Evolutionary conservation across 768 basidiomycete species (phyloP).

Genomic region (Chalciporus sphaerocephalus): DNA sequence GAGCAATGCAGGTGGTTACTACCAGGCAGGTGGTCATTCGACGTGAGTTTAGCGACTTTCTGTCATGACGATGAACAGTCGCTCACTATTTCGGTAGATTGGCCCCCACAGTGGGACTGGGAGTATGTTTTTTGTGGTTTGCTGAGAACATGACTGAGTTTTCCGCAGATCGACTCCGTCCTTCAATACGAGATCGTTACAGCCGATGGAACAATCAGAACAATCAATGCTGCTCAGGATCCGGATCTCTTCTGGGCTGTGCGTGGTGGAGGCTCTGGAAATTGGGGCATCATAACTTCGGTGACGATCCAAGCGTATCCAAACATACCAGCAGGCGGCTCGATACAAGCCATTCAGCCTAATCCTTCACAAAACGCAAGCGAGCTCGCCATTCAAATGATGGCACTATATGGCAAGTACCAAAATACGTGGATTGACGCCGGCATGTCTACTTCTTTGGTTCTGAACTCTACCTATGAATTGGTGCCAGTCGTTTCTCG

Average conservation of each 20-base stretch:
- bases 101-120: background rate
- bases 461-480: background rate
- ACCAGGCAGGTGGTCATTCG: background rate
- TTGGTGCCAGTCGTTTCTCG: background rate
- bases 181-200: slow-evolving; percentile 40
- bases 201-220: slow-evolving; percentile 35
- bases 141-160: background rate
- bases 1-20: background rate
- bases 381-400: background rate
- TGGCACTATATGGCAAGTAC: slow-evolving; percentile 4
- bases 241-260: slow-evolving; percentile 51
- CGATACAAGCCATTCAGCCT: background rate
- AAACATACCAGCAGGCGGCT: background rate
- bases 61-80: no score
- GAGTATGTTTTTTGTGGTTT: background rate
- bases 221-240: slow-evolving; percentile 38
- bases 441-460: background rate
- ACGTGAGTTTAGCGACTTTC: background rate
- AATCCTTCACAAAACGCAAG: slow-evolving; percentile 1
- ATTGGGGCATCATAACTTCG: slow-evolving; percentile 38
- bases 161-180: slow-evolving; percentile 31
- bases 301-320: slow-evolving; percentile 3
- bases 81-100: background rate
- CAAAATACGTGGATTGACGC: background rate
- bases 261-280: slow-evolving; percentile 45